A percentile compares a stretch with the other conserved stretches of the same genome.
Conservation (phyloP, 805 yeast species). For the Brettanomyces sp. region DNA sequence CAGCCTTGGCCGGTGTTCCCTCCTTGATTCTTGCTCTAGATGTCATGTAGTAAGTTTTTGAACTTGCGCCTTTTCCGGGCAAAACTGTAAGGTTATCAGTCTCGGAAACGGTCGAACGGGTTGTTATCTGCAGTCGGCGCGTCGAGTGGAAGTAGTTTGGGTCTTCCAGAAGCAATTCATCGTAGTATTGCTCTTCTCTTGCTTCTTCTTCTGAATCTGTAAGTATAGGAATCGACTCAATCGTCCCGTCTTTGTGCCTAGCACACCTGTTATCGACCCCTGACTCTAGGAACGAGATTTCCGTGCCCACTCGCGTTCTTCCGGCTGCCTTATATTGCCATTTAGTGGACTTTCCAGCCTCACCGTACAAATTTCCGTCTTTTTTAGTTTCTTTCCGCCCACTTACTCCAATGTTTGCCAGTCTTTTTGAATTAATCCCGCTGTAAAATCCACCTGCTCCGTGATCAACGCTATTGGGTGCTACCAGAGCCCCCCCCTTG, state of each 20-base stretch:
- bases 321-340: background rate
- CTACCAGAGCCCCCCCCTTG: background rate
- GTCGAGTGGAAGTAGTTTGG: background rate
- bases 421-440: background rate
- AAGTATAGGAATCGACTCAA: constrained; percentile 3
- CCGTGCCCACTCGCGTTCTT: background rate
- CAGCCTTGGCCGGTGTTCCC: background rate
- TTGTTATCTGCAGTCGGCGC: background rate
- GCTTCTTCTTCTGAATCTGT: constrained; percentile 4
- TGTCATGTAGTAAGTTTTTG: background rate
- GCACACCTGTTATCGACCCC: background rate
- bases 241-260: background rate
- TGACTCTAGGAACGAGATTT: too few relatives aligned
- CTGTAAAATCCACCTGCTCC: background rate
- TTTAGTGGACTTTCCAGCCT: background rate
- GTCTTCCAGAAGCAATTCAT: constrained; percentile 2
- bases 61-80: background rate
- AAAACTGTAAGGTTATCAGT: constrained; percentile 3
- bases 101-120: constrained; percentile 3
- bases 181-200: constrained; percentile 1
- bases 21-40: background rate
- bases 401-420: background rate
- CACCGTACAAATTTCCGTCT: background rate
- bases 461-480: background rate
- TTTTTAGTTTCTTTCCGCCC: background rate